These are phyloP conservation scores for Paraconiothyrium sp. DNA, from an alignment of 2,329 filamentous ascomycete species.

Conservation along the genomic window DNA sequence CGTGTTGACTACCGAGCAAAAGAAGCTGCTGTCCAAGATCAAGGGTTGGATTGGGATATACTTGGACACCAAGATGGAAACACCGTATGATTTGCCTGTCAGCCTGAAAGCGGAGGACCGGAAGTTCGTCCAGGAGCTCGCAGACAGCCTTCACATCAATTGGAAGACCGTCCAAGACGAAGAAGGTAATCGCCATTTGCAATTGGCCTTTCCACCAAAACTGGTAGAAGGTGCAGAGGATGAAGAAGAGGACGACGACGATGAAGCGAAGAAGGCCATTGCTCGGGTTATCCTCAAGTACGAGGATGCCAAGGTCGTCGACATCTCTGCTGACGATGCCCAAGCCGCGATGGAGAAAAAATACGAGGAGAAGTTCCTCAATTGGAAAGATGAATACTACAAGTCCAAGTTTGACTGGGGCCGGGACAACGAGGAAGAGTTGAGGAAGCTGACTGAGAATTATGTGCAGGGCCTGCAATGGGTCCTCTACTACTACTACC, in stretches of 20 bases:
- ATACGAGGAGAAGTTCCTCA: conserved; percentile 88
- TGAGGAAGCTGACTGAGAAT: conserved; percentile 87
- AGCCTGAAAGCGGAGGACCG: conserved; percentile 83
- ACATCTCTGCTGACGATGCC: conserved; percentile 80
- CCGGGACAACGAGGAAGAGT: conserved; percentile 79
- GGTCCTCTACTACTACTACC: conserved; percentile 98
- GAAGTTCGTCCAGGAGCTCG: conserved; percentile 90
- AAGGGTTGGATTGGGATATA: conserved; percentile 83
- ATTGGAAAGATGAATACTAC: conserved; percentile 97
- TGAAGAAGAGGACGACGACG: conserved; percentile 73
- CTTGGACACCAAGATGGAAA: conserved; percentile 52
- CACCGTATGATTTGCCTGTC: conserved; percentile 75
- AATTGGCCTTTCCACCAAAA: conserved; percentile 67
- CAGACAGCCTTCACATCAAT: conserved; percentile 71
- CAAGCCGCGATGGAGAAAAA: conserved; percentile 81
- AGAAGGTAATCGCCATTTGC: conserved; percentile 72
- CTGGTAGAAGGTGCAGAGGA: conserved; percentile 63
- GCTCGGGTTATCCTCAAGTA: conserved; percentile 88
- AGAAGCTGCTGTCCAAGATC: conserved; percentile 81
- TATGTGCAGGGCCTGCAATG: conserved; percentile 98
- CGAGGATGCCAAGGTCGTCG: conserved; percentile 86
- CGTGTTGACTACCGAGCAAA: conserved; percentile 81
- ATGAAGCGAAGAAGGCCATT: conserved; percentile 84
- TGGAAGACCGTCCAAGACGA: conserved; percentile 73
- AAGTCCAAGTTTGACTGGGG: conserved; percentile 90